Evolutionary conservation across 805 yeast genomes (phyloP), one percentile per base, ranked within the genome.

Genomic region (Candida alai): DNA sequence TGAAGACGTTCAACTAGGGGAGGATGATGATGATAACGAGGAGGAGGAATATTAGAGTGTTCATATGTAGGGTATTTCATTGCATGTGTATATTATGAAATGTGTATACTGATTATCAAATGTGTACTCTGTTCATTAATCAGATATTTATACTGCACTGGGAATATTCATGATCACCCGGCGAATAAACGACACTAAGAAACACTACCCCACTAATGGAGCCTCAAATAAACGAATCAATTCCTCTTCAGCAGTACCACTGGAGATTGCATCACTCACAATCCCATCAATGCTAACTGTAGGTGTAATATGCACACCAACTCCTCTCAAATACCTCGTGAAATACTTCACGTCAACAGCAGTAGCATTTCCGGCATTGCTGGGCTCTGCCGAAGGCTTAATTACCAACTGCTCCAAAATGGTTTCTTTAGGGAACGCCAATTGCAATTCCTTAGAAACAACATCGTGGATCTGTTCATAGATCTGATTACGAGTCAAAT

Each of bases 231-330:
- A 51, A 20, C 64, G 54, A 10, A 67, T 54, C 40, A 75, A 57
- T 19, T 68, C 69, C 3, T 65, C 77, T 4, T 37, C 41, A 9
- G 38, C 20, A 10, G 78, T 73, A 6, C 87, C 76, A 27, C 87
- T 77, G 47, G 80, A 83, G 48, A 86, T 70, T 5, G 65, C 47
- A 22, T 65, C 63, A 42, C 71, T 73, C 15, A 68, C 66, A 32
- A 82, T 74, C 1, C 95, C 95, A 53, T 85, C 74, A 24, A 86
- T 61, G 14, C 73, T 56, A 10, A 84, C 83, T 4, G 93, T 80
- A 14, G 96, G 96, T 3, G 93, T 84, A n/a, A 83, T 80, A 52
- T 87, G 95, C 24, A 83, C 75, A 28, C 90, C 87, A 26, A 79
- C 74, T 39, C 84, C 85, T 52, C 96, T 73, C 34, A 77, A 78